Evolutionary conservation across 2,329 filamentous ascomycete species (phyloP).

Genomic region (Pestalotiopsis fici): DNA sequence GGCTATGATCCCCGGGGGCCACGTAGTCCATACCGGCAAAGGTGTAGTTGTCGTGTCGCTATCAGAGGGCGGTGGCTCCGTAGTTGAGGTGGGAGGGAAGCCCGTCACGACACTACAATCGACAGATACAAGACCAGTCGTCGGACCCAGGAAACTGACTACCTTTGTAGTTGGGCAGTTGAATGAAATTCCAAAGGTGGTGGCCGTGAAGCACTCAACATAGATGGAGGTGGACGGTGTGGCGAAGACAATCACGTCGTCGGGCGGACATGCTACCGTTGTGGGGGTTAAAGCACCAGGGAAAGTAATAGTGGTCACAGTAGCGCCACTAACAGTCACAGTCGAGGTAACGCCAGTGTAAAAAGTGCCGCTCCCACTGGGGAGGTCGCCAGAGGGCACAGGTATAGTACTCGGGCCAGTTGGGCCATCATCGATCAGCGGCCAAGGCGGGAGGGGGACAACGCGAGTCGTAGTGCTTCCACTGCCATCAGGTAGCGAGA

Average conservation of each 20-base stretch:
- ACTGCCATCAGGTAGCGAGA: constrained; percentile 16
- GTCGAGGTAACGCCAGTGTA: not conserved
- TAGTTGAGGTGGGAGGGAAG: not conserved
- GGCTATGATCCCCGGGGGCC: too few species aligned
- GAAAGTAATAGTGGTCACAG: too few species aligned
- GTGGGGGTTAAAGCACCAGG: not conserved
- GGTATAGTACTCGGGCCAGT: constrained; percentile 10
- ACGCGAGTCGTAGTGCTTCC: constrained; percentile 16
- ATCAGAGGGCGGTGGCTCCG: constrained; percentile 5
- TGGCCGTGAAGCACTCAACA: too few species aligned
- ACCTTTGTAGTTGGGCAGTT: constrained; percentile 13
- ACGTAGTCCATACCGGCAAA: too few species aligned
- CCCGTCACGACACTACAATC: constrained; percentile 9
- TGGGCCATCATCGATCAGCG: constrained; percentile 12
- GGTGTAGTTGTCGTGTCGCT: too few species aligned
- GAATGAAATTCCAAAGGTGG: too few species aligned
- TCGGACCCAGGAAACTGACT: constrained; percentile 14
- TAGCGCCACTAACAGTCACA: too few species aligned
- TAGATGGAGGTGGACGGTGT: too few species aligned
- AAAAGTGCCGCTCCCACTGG: not conserved
- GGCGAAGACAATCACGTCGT: too few species aligned
- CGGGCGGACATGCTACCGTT: too few species aligned
- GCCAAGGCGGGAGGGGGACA: constrained; percentile 21
- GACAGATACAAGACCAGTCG: constrained; percentile 11
- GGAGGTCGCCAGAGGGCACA: not conserved